These are phyloP conservation scores for Penicillium digitatum DNA, from an alignment of 2,329 filamentous ascomycete genomes.

Conservation along the genomic window DNA sequence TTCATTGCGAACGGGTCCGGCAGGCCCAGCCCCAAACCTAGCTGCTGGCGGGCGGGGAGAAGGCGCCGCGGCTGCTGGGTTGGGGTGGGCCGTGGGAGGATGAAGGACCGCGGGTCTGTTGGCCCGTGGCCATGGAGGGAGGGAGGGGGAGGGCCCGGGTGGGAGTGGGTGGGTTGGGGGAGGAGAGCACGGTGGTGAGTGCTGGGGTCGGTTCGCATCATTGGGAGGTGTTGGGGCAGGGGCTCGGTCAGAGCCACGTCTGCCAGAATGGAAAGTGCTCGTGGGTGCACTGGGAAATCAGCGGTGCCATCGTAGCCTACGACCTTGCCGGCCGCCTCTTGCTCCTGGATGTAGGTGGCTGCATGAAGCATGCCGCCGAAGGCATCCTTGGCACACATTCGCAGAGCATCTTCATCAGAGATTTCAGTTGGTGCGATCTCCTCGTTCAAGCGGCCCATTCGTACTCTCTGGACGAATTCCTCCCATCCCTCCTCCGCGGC, in stretches of 20 bases:
- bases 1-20: conserved; percentile 39
- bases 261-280: conserved; percentile 36
- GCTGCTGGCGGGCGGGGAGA: conserved; percentile 35
- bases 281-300: conserved; percentile 13
- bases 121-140: conserved; percentile 18
- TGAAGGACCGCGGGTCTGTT: conserved; percentile 33
- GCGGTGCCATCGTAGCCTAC: conserved; percentile 7
- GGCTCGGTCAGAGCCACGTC: conserved; percentile 27
- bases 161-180: conserved; percentile 24
- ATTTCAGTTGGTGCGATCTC: conserved; percentile 39
- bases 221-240: conserved; percentile 39
- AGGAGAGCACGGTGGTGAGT: conserved; percentile 32
- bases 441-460: conserved; percentile 37
- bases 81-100: conserved; percentile 21
- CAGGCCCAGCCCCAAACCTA: conserved; percentile 30
- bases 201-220: conserved; percentile 41
- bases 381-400: conserved; percentile 24
- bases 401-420: conserved; percentile 20
- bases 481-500: conserved; percentile 39
- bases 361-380: conserved; percentile 31
- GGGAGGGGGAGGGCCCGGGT: conserved; percentile 18
- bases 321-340: background rate
- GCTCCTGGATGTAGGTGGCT: conserved; percentile 21
- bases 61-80: conserved; percentile 37
- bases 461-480: conserved; percentile 40